Conservation (phyloP, 352 stramenopile species). For the Phytophthora melonis region DNA sequence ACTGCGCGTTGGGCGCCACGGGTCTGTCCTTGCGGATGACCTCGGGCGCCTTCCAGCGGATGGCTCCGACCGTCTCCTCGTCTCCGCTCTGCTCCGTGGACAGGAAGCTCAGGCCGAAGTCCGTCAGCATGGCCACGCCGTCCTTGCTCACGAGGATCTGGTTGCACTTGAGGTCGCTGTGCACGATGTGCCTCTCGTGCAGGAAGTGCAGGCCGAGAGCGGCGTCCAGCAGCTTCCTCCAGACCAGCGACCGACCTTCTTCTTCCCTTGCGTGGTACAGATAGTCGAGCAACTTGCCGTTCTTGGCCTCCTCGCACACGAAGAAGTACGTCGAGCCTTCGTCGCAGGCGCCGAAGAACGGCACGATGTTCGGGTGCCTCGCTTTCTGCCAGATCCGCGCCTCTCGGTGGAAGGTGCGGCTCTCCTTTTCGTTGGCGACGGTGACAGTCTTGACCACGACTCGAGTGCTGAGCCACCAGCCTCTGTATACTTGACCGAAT, state of each 20-base stretch:
- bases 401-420: too few species aligned
- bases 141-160: slow-evolving; percentile 25
- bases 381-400: too few species aligned
- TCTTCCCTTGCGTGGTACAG: too few species aligned
- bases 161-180: slow-evolving; percentile 27
- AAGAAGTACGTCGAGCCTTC: too few species aligned
- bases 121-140: slow-evolving; percentile 17
- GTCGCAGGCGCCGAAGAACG: too few species aligned
- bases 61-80: slow-evolving; percentile 20
- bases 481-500: too few species aligned
- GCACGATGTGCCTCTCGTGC: slow-evolving; percentile 13
- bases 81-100: slow-evolving; percentile 3
- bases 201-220: slow-evolving; percentile 19
- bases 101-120: slow-evolving; percentile 23
- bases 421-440: too few species aligned
- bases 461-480: too few species aligned
- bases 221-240: slow-evolving; percentile 23
- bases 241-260: not conserved
- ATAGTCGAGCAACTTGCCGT: too few species aligned
- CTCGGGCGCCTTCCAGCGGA: slow-evolving; percentile 18
- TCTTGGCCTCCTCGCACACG: too few species aligned
- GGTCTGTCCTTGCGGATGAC: not conserved
- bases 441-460: too few species aligned
- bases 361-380: too few species aligned
- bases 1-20: not conserved